Conservation (phyloP, 257 asterid genomes). For the Thymus mandschuricus region DNA sequence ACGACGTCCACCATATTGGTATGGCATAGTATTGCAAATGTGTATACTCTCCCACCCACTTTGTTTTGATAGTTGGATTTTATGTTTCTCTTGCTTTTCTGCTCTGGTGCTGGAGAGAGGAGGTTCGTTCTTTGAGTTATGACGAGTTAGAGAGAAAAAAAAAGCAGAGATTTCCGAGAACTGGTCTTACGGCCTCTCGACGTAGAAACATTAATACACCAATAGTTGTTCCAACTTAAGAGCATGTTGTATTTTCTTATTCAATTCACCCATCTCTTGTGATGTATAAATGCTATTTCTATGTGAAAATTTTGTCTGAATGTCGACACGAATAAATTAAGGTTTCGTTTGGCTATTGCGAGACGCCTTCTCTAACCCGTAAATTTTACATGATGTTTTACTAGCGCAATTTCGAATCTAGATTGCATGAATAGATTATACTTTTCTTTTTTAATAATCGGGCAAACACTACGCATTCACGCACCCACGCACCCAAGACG, state of each 20-base stretch:
- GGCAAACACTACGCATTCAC: too few species aligned
- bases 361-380: too few species aligned
- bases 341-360: background rate
- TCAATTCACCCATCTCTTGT: slow-evolving; percentile 35
- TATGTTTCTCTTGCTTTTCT: slow-evolving; percentile 33
- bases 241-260: slow-evolving; percentile 61
- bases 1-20: slow-evolving; percentile 30
- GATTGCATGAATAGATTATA: too few species aligned
- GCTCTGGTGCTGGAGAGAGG: slow-evolving; percentile 40
- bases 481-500: too few species aligned
- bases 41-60: slow-evolving; percentile 37
- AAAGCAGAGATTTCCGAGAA: slow-evolving; percentile 30
- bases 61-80: slow-evolving; percentile 42
- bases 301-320: slow-evolving; percentile 48
- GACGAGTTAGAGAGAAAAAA: background rate
- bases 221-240: slow-evolving; percentile 32
- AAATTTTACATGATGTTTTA: background rate
- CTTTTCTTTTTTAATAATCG: too few species aligned
- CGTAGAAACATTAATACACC: slow-evolving; percentile 32
- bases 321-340: slow-evolving; percentile 25
- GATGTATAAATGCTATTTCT: slow-evolving; percentile 54
- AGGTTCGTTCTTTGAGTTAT: slow-evolving; percentile 37
- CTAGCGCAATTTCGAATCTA: too few species aligned
- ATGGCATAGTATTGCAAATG: slow-evolving; percentile 43
- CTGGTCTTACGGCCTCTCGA: slow-evolving; percentile 33